phyloP scores from a whole-genome alignment of 2,329 filamentous ascomycete species.

The Ceratocystis albifundus region DNA sequence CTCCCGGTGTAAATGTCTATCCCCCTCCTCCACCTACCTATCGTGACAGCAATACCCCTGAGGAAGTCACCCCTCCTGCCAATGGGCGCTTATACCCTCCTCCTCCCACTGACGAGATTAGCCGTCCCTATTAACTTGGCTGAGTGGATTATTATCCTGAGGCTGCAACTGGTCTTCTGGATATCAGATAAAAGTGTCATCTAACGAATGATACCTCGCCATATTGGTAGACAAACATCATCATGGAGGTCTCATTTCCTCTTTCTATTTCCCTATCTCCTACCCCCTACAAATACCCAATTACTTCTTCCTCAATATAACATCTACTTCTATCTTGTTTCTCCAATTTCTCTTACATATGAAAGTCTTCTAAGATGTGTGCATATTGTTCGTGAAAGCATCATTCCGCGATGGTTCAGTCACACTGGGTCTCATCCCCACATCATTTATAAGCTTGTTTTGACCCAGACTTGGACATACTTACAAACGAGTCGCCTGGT shows the following conservation, averaged over 20 bases:
- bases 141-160: not conserved
- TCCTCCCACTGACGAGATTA: rapidly evolving
- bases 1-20: no score
- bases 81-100: no score
- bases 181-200: not conserved
- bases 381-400: no score
- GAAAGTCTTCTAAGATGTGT: not conserved
- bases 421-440: not conserved
- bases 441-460: not conserved
- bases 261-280: not conserved
- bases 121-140: not conserved
- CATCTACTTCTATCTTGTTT: not conserved
- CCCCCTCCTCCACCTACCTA: no score
- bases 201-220: not conserved
- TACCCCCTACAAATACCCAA: not conserved
- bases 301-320: not conserved
- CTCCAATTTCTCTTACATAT: not conserved
- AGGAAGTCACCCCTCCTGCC: no score
- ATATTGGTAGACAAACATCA: not conserved
- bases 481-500: not conserved
- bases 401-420: not conserved
- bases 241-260: not conserved
- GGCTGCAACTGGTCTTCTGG: not conserved
- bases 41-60: no score
- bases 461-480: not conserved